Percentiles rank a stretch among this genome's conserved stretches.
Conservation (phyloP, 257 asterid genomes). For the Solanum appendiculatum region DNA sequence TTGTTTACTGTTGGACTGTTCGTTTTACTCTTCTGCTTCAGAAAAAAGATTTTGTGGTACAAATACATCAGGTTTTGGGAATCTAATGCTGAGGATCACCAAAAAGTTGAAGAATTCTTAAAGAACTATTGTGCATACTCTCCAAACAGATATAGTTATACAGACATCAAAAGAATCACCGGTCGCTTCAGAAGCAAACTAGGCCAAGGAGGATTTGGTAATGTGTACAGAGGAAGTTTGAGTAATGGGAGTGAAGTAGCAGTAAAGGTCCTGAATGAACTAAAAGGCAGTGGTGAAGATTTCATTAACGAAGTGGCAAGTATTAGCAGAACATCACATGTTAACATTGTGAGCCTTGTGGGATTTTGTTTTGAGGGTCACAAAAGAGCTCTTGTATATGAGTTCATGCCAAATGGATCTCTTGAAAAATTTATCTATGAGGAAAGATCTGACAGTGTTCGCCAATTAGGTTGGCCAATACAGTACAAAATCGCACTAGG, state of each 20-base stretch:
- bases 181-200: not conserved
- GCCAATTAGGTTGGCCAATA: not conserved
- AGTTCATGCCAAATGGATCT: constrained; percentile 38
- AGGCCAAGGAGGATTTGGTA: constrained; percentile 20
- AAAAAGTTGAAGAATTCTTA: constrained; percentile 4
- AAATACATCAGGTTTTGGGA: not conserved
- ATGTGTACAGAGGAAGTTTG: constrained; percentile 11
- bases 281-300: constrained; percentile 5
- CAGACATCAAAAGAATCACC: constrained; percentile 13
- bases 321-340: constrained; percentile 27
- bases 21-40: not conserved
- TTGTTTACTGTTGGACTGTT: not conserved
- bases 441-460: not conserved
- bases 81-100: not conserved
- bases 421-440: constrained; percentile 17
- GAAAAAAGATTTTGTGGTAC: not conserved
- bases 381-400: constrained; percentile 30
- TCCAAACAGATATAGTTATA: constrained; percentile 7
- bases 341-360: constrained; percentile 25
- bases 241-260: not conserved
- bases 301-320: constrained; percentile 21
- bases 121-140: constrained; percentile 2
- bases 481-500: constrained; percentile 17
- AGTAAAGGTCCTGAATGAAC: constrained; percentile 6
- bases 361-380: constrained; percentile 29